A percentile compares a stretch with the other conserved stretches of the same genome.
Evolutionary conservation across 345 rosid genomes (phyloP).

Genomic region (Eucalyptus cloeziana): DNA sequence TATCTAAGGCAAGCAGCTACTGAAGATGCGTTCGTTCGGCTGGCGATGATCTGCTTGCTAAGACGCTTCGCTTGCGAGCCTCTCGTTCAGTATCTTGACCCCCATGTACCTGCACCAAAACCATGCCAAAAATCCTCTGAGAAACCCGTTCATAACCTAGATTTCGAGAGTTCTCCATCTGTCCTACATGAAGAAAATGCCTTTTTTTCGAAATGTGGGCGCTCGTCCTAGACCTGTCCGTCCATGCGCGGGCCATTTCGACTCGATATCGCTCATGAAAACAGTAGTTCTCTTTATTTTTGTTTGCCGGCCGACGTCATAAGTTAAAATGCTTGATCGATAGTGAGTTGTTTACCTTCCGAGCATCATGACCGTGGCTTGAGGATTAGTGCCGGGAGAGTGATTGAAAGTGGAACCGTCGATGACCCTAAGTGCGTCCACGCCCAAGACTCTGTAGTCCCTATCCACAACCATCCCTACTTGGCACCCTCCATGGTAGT

Average conservation of each 20-base stretch:
- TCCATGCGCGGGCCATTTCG: not conserved
- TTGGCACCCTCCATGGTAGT: constrained; percentile 87
- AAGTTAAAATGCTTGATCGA: not conserved
- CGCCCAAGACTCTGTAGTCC: constrained; percentile 58
- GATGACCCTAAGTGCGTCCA: constrained; percentile 36
- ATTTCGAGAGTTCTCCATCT: not conserved
- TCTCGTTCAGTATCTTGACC: constrained; percentile 24
- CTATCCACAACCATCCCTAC: constrained; percentile 65
- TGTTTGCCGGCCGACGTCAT: not conserved
- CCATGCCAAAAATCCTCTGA: not conserved
- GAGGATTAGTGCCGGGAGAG: constrained; percentile 92
- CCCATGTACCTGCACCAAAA: constrained; percentile 51
- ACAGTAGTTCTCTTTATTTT: not conserved
- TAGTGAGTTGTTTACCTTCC: constrained; percentile 43
- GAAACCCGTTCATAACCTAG: not conserved
- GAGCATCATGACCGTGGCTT: constrained; percentile 97
- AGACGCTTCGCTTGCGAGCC: constrained; percentile 10
- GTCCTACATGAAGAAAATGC: not conserved
- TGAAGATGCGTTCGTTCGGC: not conserved
- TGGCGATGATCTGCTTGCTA: not conserved
- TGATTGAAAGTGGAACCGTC: constrained; percentile 71
- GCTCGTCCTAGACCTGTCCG: not conserved
- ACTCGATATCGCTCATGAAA: not conserved
- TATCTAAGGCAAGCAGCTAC: not conserved
- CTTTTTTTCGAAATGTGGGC: not conserved